These are phyloP conservation scores for Strobilomyces echinocephalus DNA, from an alignment of 768 basidiomycete species.

Conservation along the genomic window DNA sequence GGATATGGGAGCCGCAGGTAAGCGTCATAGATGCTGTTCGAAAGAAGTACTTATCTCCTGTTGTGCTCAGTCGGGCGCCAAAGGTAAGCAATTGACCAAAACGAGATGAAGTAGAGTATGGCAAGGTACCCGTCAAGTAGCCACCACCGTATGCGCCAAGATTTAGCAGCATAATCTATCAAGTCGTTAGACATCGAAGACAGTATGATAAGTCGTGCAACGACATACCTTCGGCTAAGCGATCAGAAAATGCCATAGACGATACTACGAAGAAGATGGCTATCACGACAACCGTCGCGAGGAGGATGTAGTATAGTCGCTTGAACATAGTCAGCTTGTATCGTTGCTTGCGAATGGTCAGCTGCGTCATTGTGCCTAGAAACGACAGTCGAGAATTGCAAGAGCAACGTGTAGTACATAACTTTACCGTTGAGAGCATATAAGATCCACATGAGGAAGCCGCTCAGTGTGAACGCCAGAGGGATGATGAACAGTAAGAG, in stretches of 20 bases:
- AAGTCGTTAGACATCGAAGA: neutral
- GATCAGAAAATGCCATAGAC: conserved; percentile 84
- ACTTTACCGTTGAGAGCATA: conserved; percentile 77
- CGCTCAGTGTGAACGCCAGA: conserved; percentile 90
- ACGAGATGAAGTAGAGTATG: conserved; percentile 79
- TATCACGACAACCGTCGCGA: conserved; percentile 77
- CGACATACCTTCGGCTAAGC: conserved; percentile 76
- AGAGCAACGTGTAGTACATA: neutral
- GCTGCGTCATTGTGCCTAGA: conserved; percentile 81
- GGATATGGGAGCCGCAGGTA: conserved; percentile 32
- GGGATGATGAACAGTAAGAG: conserved; percentile 91
- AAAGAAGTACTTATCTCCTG: conserved; percentile 59
- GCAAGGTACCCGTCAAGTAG: conserved; percentile 93
- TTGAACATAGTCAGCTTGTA: conserved; percentile 89
- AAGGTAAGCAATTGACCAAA: conserved; percentile 76
- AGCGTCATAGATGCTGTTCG: conserved; percentile 8
- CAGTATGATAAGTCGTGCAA: neutral
- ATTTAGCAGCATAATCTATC: conserved; percentile 84
- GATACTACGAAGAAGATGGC: conserved; percentile 90
- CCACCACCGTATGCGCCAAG: conserved; percentile 93
- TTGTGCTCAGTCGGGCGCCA: conserved; percentile 94
- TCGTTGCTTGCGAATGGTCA: conserved; percentile 78
- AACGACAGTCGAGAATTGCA: conserved; percentile 7
- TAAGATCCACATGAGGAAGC: conserved; percentile 95
- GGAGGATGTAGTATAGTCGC: conserved; percentile 76